phyloP scores from a whole-genome alignment of 2,329 filamentous ascomycete species.

The Cladosporium sp. region DNA sequence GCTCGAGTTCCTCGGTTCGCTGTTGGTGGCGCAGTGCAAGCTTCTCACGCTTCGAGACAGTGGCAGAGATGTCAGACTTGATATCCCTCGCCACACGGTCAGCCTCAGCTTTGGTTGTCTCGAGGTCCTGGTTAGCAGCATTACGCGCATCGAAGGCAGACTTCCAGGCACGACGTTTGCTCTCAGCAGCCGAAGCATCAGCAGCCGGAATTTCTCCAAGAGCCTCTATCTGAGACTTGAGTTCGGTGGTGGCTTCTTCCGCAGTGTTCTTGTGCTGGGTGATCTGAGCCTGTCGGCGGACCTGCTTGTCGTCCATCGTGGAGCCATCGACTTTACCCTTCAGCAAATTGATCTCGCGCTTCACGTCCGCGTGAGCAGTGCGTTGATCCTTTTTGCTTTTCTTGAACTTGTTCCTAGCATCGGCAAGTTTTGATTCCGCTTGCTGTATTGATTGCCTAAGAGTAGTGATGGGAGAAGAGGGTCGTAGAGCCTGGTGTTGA shows the following conservation, averaged over 20 bases:
- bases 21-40: slow-evolving; percentile 70
- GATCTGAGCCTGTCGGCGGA: slow-evolving; percentile 74
- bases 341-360: slow-evolving; percentile 72
- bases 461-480: slow-evolving; percentile 75
- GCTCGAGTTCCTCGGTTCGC: slow-evolving; percentile 70
- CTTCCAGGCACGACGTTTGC: slow-evolving; percentile 59
- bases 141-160: slow-evolving; percentile 54
- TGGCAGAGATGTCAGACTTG: slow-evolving; percentile 62
- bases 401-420: slow-evolving; percentile 69
- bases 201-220: slow-evolving; percentile 65
- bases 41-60: slow-evolving; percentile 71
- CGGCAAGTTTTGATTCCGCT: slow-evolving; percentile 68
- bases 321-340: slow-evolving; percentile 64
- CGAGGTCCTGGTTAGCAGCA: slow-evolving; percentile 56
- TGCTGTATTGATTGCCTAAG: slow-evolving; percentile 74
- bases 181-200: slow-evolving; percentile 59
- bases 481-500: slow-evolving; percentile 64
- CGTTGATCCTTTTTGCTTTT: slow-evolving; percentile 74
- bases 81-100: slow-evolving; percentile 64
- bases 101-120: slow-evolving; percentile 61
- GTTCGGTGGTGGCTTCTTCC: slow-evolving; percentile 59
- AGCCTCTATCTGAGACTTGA: slow-evolving; percentile 63
- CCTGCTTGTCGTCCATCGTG: slow-evolving; percentile 73
- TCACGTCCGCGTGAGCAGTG: slow-evolving; percentile 64
- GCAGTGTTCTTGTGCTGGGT: slow-evolving; percentile 71